Conservation (phyloP, 108 stramenopile genomes). For the Schizochytrium sp. region DNA sequence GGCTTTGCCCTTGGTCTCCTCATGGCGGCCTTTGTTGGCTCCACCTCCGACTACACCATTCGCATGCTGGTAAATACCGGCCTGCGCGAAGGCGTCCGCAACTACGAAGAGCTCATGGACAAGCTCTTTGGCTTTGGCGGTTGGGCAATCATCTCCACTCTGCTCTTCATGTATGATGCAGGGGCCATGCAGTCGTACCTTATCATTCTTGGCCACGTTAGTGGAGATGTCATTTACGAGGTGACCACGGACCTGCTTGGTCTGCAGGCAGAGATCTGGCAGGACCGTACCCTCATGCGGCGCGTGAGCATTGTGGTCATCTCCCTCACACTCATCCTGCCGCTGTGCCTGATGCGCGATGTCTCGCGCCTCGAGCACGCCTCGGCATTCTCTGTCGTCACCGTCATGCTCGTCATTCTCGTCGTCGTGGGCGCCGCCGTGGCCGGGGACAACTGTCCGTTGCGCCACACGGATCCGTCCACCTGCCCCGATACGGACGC, state of each 20-base stretch:
- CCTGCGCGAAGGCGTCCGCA: neutral
- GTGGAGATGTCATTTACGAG: neutral
- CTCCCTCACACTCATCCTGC: neutral
- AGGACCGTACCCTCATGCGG: neutral
- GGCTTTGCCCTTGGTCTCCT: neutral
- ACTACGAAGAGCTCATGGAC: conserved; percentile 19
- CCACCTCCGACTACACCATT: neutral
- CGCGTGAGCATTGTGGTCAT: neutral
- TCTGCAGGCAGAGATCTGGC: neutral
- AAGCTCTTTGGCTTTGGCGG: neutral
- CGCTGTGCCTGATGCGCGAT: neutral
- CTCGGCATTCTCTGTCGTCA: neutral
- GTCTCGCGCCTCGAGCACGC: conserved; percentile 1
- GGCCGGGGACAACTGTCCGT: neutral
- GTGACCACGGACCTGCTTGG: neutral
- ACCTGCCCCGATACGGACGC: conserved; percentile 8
- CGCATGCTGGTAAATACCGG: conserved; percentile 6
- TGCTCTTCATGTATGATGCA: neutral
- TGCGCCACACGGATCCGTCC: neutral
- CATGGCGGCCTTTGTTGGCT: neutral
- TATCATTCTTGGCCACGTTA: conserved; percentile 3
- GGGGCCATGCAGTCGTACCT: conserved; percentile 4
- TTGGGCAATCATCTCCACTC: neutral
- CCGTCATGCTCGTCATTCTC: neutral
- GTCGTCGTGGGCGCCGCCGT: neutral